Base-by-base conservation (phyloP, 192 early-diverging fungal species). In the Umbelopsis vinacea region DNA sequence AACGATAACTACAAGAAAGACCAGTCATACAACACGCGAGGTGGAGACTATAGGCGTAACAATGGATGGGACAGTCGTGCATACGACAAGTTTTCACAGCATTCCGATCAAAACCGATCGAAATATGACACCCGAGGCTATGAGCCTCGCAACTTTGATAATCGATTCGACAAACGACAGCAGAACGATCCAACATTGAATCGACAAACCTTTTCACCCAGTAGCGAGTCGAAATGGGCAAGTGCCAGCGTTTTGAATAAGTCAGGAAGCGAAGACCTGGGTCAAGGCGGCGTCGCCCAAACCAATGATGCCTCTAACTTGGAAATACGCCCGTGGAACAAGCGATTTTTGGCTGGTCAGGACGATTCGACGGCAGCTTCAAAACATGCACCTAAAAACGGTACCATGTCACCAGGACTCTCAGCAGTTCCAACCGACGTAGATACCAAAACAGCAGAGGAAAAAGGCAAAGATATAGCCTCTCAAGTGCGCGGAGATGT, bases 251-350 rank as follows among this genome's bases (percentile, higher is more conserved):
- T 43, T 43, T 43, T 12, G 11, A 11, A 43, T 6, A 12, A 43
- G 8, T 43, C 40, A 43, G 8, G 40, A 11, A 43, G 11, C 40
- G 40, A 43, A 43, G 40, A 43, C 40, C 40, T 43, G 8, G 40
- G 2, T 6, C 6, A 43, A 43, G 11, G 8, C 6, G 11, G 8
- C 6, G 40, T 0, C 11, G 11, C 8, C 40, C 1, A 43, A 43
- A 43, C 11, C 40, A 43, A 43, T 43, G 40, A 12, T 17, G 10
- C 10, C 29, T 37, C 29, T 19, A 17, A 15, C 10, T 22, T 26
- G 19, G 29, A 63, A 14, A 29, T 19, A 8, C 57, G 57, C 14
- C 33, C 57, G 26, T 63, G 57, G 57, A 63, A 63, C 33, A 63
- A 37, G 57, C 26, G 57, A n/a, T 63, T 63, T 37, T 12, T 63